Evolutionary conservation across 768 basidiomycete genomes (phyloP).

Genomic region (Collybia sp.): DNA sequence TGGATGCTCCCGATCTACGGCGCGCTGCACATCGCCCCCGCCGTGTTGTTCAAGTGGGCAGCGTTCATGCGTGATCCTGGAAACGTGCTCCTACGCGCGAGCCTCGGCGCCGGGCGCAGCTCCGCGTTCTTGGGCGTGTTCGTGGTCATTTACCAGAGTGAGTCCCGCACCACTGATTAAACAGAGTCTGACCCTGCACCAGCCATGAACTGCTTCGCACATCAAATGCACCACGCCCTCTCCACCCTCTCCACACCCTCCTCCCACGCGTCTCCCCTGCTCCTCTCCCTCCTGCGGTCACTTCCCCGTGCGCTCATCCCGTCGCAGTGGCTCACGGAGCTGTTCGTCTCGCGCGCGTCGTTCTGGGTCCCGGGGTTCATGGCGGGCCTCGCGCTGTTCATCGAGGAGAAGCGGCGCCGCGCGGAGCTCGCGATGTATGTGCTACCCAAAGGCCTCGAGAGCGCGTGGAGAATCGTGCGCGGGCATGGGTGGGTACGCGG

Average conservation of each 20-base stretch:
- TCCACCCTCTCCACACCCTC: slow-evolving; percentile 20
- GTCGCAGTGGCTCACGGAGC: slow-evolving; percentile 43
- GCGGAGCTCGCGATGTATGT: slow-evolving; percentile 92
- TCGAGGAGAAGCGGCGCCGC: slow-evolving; percentile 85
- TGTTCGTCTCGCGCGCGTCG: slow-evolving; percentile 63
- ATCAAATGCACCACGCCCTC: slow-evolving; percentile 49
- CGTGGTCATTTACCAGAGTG: slow-evolving; percentile 79
- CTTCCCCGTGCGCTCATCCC: slow-evolving; percentile 30
- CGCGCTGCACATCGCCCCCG: slow-evolving; percentile 85
- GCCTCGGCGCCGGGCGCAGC: slow-evolving; percentile 73
- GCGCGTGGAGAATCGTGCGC: slow-evolving; percentile 77
- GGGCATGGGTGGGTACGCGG: slow-evolving; percentile 72
- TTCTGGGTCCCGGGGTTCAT: slow-evolving; percentile 75
- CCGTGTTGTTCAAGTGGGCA: slow-evolving; percentile 74
- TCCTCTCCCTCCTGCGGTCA: slow-evolving; percentile 14
- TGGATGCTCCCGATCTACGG: slow-evolving; percentile 86
- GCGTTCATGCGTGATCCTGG: slow-evolving; percentile 62
- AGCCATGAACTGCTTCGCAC: slow-evolving; percentile 68
- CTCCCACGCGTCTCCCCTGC: slow-evolving; percentile 26
- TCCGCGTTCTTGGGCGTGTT: slow-evolving; percentile 86
- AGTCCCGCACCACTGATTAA: slow-evolving; percentile 14
- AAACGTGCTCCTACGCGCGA: slow-evolving; percentile 58
- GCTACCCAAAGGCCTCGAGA: slow-evolving; percentile 86
- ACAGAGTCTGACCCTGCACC: not conserved
- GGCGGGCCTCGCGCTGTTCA: slow-evolving; percentile 72